These are phyloP conservation scores for Margaritispora aquatica DNA, from an alignment of 495 filamentous ascomycete species.

Conservation along the genomic window DNA sequence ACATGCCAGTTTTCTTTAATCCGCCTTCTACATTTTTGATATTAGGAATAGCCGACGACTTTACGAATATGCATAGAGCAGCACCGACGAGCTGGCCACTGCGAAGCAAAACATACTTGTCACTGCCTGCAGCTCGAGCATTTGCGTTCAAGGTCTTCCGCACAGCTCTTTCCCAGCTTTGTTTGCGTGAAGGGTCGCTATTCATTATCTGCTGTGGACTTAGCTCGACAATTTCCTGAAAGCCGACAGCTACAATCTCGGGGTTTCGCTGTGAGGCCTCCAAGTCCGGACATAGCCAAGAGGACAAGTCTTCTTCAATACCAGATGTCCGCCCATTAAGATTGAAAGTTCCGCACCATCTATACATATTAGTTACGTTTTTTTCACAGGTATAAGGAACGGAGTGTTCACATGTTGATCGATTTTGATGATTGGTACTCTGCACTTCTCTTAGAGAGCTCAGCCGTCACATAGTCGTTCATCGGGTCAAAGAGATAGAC, in stretches of 20 bases:
- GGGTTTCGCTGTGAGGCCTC: slow-evolving; percentile 50
- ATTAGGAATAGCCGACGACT: slow-evolving; percentile 61
- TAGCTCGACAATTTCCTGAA: slow-evolving; percentile 95
- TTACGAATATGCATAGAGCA: slow-evolving; percentile 85
- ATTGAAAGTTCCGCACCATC: slow-evolving; percentile 91
- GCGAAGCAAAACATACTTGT: slow-evolving; percentile 82
- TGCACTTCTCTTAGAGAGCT: slow-evolving; percentile 56
- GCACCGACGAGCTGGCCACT: slow-evolving; percentile 95
- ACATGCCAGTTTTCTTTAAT: slow-evolving; percentile 96
- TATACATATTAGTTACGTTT: slow-evolving; percentile 36
- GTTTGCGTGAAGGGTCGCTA: slow-evolving; percentile 80
- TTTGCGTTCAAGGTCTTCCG: slow-evolving; percentile 66
- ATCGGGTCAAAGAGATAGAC: slow-evolving; percentile 90
- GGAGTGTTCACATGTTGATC: slow-evolving; percentile 34
- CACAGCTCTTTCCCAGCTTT: slow-evolving; percentile 81
- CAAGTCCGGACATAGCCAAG: slow-evolving; percentile 69
- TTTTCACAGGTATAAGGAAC: slow-evolving; percentile 18
- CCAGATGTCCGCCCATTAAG: slow-evolving; percentile 79
- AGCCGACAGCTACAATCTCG: slow-evolving; percentile 81
- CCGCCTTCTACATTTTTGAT: slow-evolving; percentile 97
- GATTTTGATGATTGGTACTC: slow-evolving; percentile 44
- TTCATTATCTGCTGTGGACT: slow-evolving; percentile 99
- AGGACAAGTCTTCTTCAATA: slow-evolving; percentile 68
- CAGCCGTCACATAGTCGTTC: slow-evolving; percentile 76
- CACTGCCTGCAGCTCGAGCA: slow-evolving; percentile 50